Evolutionary conservation across 2,329 filamentous ascomycete genomes (phyloP).

Genomic region (Colletotrichum destructivum): DNA sequence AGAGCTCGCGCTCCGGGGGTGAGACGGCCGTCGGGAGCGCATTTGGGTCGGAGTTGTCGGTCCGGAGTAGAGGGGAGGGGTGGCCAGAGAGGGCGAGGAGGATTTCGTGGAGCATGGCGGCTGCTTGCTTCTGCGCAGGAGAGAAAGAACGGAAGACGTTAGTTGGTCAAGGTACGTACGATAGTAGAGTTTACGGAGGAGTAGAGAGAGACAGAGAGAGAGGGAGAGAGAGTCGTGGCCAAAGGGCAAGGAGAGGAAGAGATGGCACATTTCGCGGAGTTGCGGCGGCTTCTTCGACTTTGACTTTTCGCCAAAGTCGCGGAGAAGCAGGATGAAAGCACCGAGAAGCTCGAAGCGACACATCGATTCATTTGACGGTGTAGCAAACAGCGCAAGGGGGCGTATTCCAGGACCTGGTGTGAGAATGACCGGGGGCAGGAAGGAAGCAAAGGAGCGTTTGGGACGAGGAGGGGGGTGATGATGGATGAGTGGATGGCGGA

Average conservation of each 20-base stretch:
- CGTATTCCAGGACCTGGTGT: not conserved
- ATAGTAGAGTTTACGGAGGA: constrained; percentile 7
- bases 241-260: constrained; percentile 4
- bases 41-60: constrained; percentile 61
- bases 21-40: constrained; percentile 68
- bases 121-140: constrained; percentile 29
- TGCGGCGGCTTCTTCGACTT: constrained; percentile 51
- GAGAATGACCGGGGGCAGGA: not conserved
- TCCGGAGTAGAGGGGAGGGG: constrained; percentile 86
- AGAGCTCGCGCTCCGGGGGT: constrained; percentile 85
- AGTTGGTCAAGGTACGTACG: constrained; percentile 4
- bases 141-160: constrained; percentile 5
- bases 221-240: constrained; percentile 40
- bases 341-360: constrained; percentile 70
- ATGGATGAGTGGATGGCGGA: not conserved
- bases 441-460: constrained; percentile 9
- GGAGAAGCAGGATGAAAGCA: constrained; percentile 63
- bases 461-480: constrained; percentile 1
- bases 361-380: constrained; percentile 53
- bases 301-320: constrained; percentile 59
- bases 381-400: not conserved
- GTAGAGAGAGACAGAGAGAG: constrained; percentile 15
- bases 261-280: constrained; percentile 30
- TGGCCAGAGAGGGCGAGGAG: constrained; percentile 96
- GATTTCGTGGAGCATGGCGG: constrained; percentile 95